phyloP scores from a whole-genome alignment of 176 grass and related monocot genomes.

The Thalia dealbata region DNA sequence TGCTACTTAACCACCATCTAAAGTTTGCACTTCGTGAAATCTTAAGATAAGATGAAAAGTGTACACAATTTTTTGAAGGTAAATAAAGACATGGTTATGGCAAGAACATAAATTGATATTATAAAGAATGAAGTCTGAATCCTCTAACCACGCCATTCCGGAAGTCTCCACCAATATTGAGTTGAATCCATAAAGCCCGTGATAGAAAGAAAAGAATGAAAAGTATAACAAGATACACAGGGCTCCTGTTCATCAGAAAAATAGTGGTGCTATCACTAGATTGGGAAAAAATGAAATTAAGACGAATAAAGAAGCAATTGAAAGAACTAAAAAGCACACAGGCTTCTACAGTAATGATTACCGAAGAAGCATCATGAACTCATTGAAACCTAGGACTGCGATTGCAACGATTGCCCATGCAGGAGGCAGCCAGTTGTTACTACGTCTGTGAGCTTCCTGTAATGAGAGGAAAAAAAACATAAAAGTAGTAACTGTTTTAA shows the following conservation, averaged over 20 bases:
- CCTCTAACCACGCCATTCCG: constrained; percentile 50
- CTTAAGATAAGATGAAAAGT: no score
- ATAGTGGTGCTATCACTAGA: constrained; percentile 13
- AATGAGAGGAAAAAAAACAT: constrained; percentile 1
- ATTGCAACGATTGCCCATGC: constrained; percentile 64
- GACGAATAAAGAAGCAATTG: neutral
- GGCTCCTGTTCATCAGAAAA: constrained; percentile 61
- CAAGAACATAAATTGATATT: neutral
- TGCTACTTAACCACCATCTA: no score
- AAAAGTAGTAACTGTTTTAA: neutral
- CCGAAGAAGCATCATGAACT: constrained; percentile 79
- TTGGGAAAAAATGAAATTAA: neutral
- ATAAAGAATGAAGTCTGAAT: constrained; percentile 1
- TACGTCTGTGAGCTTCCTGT: constrained; percentile 56
- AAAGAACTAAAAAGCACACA: neutral
- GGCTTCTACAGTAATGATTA: constrained; percentile 21
- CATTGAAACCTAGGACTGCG: constrained; percentile 65
- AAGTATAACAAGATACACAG: constrained; percentile 51
- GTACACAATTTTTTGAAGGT: neutral
- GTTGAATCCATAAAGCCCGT: constrained; percentile 58
- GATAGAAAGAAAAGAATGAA: constrained; percentile 45
- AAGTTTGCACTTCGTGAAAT: no score
- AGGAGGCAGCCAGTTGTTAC: constrained; percentile 48
- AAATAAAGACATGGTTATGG: neutral
- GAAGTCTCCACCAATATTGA: constrained; percentile 49